Conservation (phyloP, 495 filamentous ascomycete genomes). For the Chaetomium tenue region DNA sequence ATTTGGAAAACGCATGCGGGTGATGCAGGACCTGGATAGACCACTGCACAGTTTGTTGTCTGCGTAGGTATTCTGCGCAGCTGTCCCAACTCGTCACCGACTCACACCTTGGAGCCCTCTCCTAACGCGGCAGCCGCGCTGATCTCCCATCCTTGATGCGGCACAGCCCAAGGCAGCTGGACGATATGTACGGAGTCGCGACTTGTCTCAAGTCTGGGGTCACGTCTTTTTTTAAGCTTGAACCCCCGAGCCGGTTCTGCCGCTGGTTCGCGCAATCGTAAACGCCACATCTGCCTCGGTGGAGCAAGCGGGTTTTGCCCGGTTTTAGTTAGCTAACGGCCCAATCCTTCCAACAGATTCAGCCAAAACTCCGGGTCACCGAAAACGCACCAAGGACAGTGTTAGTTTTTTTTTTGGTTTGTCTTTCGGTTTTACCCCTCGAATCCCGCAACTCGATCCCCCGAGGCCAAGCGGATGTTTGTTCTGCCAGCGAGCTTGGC, state of each 20-base stretch:
- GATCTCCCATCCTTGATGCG: neutral
- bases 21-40: neutral
- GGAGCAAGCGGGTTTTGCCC: conserved; percentile 19
- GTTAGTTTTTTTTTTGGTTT: neutral
- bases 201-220: conserved; percentile 3
- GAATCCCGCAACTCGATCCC: neutral
- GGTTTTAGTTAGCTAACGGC: conserved; percentile 18
- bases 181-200: neutral
- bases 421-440: no score
- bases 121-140: neutral
- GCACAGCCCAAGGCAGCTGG: conserved; percentile 7
- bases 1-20: neutral
- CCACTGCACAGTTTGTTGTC: neutral
- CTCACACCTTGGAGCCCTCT: neutral
- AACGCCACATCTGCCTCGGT: conserved; percentile 14
- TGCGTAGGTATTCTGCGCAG: no score
- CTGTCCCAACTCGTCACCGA: conserved; percentile 12
- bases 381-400: neutral
- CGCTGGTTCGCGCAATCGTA: neutral
- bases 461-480: conserved; percentile 3
- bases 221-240: conserved; percentile 1
- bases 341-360: conserved; percentile 22
- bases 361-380: conserved; percentile 22
- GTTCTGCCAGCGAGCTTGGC: conserved; percentile 6
- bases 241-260: neutral